Conservation (phyloP, 106 monocot species). For the Amphibolis antarctica region DNA sequence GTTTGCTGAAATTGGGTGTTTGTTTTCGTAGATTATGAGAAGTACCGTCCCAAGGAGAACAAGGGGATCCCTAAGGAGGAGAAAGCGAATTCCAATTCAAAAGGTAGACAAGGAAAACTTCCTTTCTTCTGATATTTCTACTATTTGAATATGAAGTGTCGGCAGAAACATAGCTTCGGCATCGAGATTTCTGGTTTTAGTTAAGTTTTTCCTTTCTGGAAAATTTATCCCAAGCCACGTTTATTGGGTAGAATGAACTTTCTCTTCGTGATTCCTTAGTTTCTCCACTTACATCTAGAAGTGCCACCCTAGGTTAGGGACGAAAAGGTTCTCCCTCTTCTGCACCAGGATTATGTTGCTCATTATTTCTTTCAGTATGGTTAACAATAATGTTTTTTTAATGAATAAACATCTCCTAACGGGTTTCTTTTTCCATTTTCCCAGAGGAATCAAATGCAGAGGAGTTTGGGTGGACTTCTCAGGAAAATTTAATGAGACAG, state of each 20-base stretch:
- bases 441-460: constrained; percentile 68
- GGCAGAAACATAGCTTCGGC: not conserved
- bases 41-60: constrained; percentile 68
- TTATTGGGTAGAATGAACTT: no score
- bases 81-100: constrained; percentile 58
- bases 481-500: constrained; percentile 50
- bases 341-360: not conserved
- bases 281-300: not conserved
- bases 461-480: constrained; percentile 51
- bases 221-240: not conserved
- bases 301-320: not conserved
- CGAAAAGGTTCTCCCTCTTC: not conserved
- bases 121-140: not conserved
- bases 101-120: constrained; percentile 31
- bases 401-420: no score
- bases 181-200: not conserved
- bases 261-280: no score
- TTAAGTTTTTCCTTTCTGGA: no score
- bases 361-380: not conserved
- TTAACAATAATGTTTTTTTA: not conserved
- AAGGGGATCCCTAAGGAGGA: constrained; percentile 66
- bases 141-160: not conserved
- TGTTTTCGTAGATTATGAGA: constrained; percentile 64
- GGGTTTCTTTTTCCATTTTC: no score
- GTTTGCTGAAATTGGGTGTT: not conserved